Evolutionary conservation across 352 stramenopile species (phyloP), one percentile per base, ranked within the genome.

Genomic region (Plasmopara muralis): DNA sequence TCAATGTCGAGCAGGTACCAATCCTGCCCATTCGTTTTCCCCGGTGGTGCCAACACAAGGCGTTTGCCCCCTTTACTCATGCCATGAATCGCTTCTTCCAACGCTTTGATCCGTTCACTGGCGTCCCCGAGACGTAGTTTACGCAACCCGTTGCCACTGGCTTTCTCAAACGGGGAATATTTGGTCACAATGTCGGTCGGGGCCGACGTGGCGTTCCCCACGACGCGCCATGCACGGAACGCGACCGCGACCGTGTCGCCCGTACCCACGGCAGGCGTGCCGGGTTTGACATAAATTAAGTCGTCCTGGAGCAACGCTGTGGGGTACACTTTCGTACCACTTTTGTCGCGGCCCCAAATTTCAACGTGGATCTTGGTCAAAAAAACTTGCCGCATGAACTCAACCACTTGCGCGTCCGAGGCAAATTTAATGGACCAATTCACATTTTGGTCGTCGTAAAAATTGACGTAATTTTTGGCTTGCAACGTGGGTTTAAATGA

Each of bases 51-150:
- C 43, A 97, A 73, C 15, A 97, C 78, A 47, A 95, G 78, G n/a
- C 91, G 77, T 37, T 90, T 86, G 0, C 81, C 85, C 4, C 82
- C 78, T 47, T 94, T 94, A 47, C 64, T 88, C 88, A 97, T 97
- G 13, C 91, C 91, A 7, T 91, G 13, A 16, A 97, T 76, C 1
- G 77, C 81, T 55, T 90, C 73, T 61, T 97, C 91, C 38, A 97
- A 58, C 33, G 88, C 88, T 28, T 91, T 89, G 30, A 97, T 77
- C 9, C 85, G 80, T 53, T 93, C 72, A 12, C 61, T 79, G 42
- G 80, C 77, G 25, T 94, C 88, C 41, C 77, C 81, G 28, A 91
- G 61, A 33, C 76, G 74, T 50, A 91, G 82, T 55, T 91, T 91
- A 53, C 77, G 74, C 31, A 88, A 45, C 10, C 83, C 72, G 14